A percentile compares a stretch with the other conserved stretches of the same genome.
These are phyloP conservation scores for Opeltia flavorubescens DNA, from an alignment of 495 filamentous ascomycete species.

Conservation along the genomic window DNA sequence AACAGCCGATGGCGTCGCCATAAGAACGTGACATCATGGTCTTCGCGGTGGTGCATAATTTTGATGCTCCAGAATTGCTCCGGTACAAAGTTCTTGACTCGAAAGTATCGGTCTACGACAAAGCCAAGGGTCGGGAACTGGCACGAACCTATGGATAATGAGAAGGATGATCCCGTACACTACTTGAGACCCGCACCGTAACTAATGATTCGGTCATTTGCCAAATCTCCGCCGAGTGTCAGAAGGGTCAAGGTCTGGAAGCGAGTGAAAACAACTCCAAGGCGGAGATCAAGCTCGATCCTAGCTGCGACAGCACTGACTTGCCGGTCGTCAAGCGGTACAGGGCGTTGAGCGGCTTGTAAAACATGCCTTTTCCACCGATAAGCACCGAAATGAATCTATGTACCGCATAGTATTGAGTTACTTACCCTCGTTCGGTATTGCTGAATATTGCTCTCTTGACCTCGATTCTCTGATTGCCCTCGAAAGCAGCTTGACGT, in stretches of 20 bases:
- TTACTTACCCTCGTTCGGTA: slow-evolving; percentile 71
- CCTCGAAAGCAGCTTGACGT: slow-evolving; percentile 58
- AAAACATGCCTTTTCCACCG: slow-evolving; percentile 49
- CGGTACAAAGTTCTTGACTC: slow-evolving; percentile 83
- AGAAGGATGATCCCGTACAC: slow-evolving; percentile 7
- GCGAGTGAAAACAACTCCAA: slow-evolving; percentile 87
- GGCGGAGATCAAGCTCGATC: slow-evolving; percentile 84
- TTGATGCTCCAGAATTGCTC: slow-evolving; percentile 89
- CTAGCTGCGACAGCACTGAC: slow-evolving; percentile 78
- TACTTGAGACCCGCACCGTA: slow-evolving; percentile 46
- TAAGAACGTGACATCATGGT: slow-evolving; percentile 67
- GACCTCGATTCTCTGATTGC: slow-evolving; percentile 60
- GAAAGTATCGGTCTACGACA: slow-evolving; percentile 88
- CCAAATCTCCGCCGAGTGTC: slow-evolving; percentile 45
- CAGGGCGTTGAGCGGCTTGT: slow-evolving; percentile 61
- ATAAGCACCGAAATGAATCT: not conserved
- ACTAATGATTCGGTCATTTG: slow-evolving; percentile 50
- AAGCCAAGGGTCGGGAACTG: slow-evolving; percentile 97
- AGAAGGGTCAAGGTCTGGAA: slow-evolving; percentile 65
- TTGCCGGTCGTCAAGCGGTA: slow-evolving; percentile 70
- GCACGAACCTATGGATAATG: slow-evolving; percentile 56
- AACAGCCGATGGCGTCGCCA: slow-evolving; percentile 79
- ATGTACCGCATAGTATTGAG: not conserved
- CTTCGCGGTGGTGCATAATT: slow-evolving; percentile 63
- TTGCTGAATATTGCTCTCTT: slow-evolving; percentile 89